Evolutionary conservation across 1,139 yeast genomes (phyloP), one percentile per base, ranked within the genome.

Genomic region (Nakaseomyces bracarensis): DNA sequence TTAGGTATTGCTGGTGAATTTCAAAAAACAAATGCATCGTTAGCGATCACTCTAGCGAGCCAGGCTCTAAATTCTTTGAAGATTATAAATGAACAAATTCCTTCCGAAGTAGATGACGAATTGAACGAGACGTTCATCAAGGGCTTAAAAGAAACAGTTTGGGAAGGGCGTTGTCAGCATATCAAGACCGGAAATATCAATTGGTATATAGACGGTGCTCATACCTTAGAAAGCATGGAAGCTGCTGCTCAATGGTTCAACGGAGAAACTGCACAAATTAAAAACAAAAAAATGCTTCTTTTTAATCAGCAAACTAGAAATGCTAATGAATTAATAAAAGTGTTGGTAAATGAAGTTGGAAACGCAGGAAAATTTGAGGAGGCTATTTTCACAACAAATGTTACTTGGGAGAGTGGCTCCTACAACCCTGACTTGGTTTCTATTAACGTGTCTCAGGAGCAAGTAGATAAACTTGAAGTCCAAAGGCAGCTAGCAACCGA

Each of bases 161-260:
- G 97, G 96, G 93, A 93, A 18, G 99, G 99, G 1, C 72, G 99
- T 52, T 91, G 98, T 57, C 97, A 93, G 64, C 71, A 78, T 2
- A 65, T 86, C 26, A 57, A 61, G 34, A 67, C 67, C 10, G 72
- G 65, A 36, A 69, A 68, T 8, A 68, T 82, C 25, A 74, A 74
- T 13, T 91, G 96, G 95, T 79, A 68, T 52, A 67, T 91, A 11
- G 99, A 93, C 64, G 99, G 99, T 30, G 98, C 98, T 0, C 99
- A 93, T 55, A 93, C 98, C 0, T 66, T 74, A 35, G 98, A 91
- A 56, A 84, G 96, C 45, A 76, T 93, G 26, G 70, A 70, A 22
- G 94, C 79, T 13, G 84, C 96, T 0, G 74, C 91, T 0, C 65
- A 65, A 10, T 91, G 99, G 99, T 85, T 82, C 54, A 70, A 67